Evolutionary conservation across 192 early-diverging fungal species (phyloP), one percentile per base, ranked within the genome.

Genomic region (Linnemannia zychae): DNA sequence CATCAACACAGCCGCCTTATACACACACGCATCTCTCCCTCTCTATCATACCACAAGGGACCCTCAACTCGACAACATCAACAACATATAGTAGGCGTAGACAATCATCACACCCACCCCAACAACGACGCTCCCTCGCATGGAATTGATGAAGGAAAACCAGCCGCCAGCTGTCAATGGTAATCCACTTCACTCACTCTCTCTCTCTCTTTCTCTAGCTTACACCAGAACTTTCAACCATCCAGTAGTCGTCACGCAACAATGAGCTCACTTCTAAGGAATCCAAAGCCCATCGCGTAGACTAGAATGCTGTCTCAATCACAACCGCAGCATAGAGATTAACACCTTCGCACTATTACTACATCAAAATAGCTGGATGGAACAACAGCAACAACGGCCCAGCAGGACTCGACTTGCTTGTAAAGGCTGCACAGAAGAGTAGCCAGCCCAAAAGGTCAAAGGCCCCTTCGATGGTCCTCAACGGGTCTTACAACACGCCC

Each of bases 141-240:
- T 82, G 81, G 81, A 82, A 63, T 50, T 82, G 60, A 76, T 82
- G 74, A 82, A 82, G 67, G 81, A 82, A 77, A 82, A 82, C 49
- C 74, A 77, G 17, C 80, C 57, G 31, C 52, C 50, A 20, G 46
- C 38, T 24, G 44, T 72, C 52, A 48, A 82, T 57, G 80, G 73
- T 71, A 76, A 9, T 18, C 18, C 18, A 12, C 36, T 12, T 66
- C 22, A 3, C 9, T 9, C 31, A 12, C 36, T 24, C 76, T 34
- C 16, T 49, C 65, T 20, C 28, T 34, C 33, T 74, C 28, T 36
- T 11, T 31, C 57, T 17, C 15, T 17, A 50, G 18, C 15, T 17
- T 24, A 28, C 28, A 15, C 12, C 22, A 1, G n/a, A n/a, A 11
- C 57, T 3, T 24, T 31, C 11, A 11, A 31, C 57, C 28, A 1